Evolutionary conservation across 1,284 basidiomycete genomes (phyloP).

Genomic region (Ceratobasidium sp.): DNA sequence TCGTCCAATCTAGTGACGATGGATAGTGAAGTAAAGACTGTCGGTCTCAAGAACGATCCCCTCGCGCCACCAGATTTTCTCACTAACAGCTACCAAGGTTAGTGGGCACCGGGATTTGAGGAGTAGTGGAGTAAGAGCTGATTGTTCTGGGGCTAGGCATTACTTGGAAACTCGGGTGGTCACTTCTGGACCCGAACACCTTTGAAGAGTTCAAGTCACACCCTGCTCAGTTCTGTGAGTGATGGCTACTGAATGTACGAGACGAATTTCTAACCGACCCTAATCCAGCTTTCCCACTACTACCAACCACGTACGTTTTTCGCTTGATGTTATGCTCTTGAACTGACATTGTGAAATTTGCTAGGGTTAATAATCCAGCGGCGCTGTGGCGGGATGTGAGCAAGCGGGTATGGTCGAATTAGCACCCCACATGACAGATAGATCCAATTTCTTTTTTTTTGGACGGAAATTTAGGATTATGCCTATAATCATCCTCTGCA

Average conservation of each 20-base stretch:
- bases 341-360: not conserved
- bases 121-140: conserved; percentile 52
- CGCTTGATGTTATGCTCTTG: not conserved
- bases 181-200: conserved; percentile 63
- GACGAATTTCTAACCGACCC: not conserved
- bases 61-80: conserved; percentile 74
- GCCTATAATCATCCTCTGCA: too few relatives aligned
- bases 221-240: conserved; percentile 23
- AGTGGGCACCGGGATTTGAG: conserved; percentile 43
- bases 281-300: conserved; percentile 5
- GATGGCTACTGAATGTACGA: not conserved
- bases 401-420: too few relatives aligned
- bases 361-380: not conserved
- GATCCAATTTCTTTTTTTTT: too few relatives aligned
- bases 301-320: conserved; percentile 20
- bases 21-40: conserved; percentile 71
- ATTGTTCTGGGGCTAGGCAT: conserved; percentile 58
- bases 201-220: conserved; percentile 37
- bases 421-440: too few relatives aligned
- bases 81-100: conserved; percentile 52
- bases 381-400: not conserved
- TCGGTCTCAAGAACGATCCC: conserved; percentile 66
- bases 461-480: too few relatives aligned
- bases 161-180: conserved; percentile 73
- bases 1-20: conserved; percentile 68